Evolutionary conservation across 495 filamentous ascomycete genomes (phyloP).

Genomic region (Clavariopsis aquatica): DNA sequence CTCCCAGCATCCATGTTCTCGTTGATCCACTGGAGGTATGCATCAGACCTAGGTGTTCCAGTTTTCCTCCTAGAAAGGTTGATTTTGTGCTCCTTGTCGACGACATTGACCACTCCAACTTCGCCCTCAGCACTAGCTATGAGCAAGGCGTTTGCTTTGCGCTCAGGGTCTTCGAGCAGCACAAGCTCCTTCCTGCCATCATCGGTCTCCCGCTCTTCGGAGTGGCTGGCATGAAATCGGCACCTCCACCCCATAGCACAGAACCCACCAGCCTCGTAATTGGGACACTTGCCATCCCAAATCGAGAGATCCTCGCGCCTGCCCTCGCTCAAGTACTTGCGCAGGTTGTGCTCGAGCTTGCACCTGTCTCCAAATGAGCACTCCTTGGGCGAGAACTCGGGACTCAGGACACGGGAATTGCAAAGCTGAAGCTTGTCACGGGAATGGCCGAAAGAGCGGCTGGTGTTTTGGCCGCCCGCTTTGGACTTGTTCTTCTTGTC

Average conservation of each 20-base stretch:
- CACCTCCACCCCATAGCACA: slow-evolving; percentile 90
- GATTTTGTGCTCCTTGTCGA: slow-evolving; percentile 64
- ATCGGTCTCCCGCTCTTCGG: slow-evolving; percentile 66
- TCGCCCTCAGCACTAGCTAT: slow-evolving; percentile 45
- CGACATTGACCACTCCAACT: slow-evolving; percentile 74
- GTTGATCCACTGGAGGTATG: slow-evolving; percentile 73
- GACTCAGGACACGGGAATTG: slow-evolving; percentile 60
- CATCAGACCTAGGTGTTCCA: slow-evolving; percentile 67
- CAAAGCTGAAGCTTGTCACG: slow-evolving; percentile 79
- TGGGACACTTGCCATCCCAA: slow-evolving; percentile 73
- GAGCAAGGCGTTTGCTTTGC: slow-evolving; percentile 45
- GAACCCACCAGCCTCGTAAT: slow-evolving; percentile 71
- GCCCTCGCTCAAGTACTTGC: slow-evolving; percentile 79
- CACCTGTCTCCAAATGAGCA: slow-evolving; percentile 79
- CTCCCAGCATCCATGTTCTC: slow-evolving; percentile 14
- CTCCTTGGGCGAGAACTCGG: slow-evolving; percentile 71
- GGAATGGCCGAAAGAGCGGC: slow-evolving; percentile 78
- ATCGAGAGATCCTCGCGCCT: slow-evolving; percentile 76
- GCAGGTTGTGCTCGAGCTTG: slow-evolving; percentile 76
- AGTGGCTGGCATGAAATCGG: slow-evolving; percentile 81
- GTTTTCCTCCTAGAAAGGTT: slow-evolving; percentile 68
- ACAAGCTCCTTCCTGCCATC: slow-evolving; percentile 83
- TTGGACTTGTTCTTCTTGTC: slow-evolving; percentile 62
- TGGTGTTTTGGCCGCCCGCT: slow-evolving; percentile 79
- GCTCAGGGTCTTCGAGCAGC: slow-evolving; percentile 51